Percentiles rank a stretch among this genome's conserved stretches.
Conservation (phyloP, 1,284 basidiomycete species). For the Golubevia sp. region DNA sequence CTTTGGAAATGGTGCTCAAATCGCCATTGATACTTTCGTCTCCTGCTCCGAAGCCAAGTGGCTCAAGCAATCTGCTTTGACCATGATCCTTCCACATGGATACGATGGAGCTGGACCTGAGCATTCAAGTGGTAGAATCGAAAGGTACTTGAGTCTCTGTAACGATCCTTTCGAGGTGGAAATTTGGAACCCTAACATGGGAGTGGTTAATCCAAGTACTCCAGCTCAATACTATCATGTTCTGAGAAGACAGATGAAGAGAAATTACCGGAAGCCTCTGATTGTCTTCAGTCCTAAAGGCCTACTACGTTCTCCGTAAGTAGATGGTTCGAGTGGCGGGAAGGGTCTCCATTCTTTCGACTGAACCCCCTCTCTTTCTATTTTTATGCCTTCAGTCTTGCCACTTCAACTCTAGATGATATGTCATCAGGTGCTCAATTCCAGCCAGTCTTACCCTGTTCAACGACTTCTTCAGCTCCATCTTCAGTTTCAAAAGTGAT, state of each 20-base stretch:
- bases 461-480: slow-evolving; percentile 57
- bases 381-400: slow-evolving; percentile 45
- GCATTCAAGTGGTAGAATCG: slow-evolving; percentile 76
- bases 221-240: slow-evolving; percentile 88
- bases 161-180: slow-evolving; percentile 70
- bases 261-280: slow-evolving; percentile 79
- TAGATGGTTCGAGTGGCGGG: slow-evolving; percentile 55
- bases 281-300: slow-evolving; percentile 12
- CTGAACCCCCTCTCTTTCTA: not conserved
- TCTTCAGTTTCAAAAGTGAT: slow-evolving; percentile 60
- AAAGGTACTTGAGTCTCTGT: slow-evolving; percentile 66
- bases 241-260: slow-evolving; percentile 76
- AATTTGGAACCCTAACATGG: slow-evolving; percentile 68
- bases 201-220: slow-evolving; percentile 81
- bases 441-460: slow-evolving; percentile 73
- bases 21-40: slow-evolving; percentile 85
- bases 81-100: slow-evolving; percentile 34
- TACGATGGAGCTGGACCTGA: slow-evolving; percentile 84
- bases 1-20: slow-evolving; percentile 85
- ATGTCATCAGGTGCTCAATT: slow-evolving; percentile 72
- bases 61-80: slow-evolving; percentile 29
- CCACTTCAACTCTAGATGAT: slow-evolving; percentile 73
- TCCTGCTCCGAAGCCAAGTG: slow-evolving; percentile 75
- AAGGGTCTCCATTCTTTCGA: not conserved
- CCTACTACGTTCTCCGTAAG: slow-evolving; percentile 72